Conservation (phyloP, 805 yeast species). For the Saccharomycopsis sp. region DNA sequence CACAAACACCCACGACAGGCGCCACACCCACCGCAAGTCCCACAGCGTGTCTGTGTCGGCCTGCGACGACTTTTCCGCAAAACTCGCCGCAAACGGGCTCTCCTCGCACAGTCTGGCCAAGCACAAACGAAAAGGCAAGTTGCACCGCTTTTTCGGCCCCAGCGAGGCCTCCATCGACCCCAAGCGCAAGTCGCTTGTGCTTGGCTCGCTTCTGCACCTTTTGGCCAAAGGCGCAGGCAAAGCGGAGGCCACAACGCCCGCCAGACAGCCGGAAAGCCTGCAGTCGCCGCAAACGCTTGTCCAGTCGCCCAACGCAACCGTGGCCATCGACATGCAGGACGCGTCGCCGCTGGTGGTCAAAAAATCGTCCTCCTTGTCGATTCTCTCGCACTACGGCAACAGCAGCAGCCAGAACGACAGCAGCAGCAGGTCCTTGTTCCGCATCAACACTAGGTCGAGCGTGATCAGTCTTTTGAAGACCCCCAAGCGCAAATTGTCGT, state of each 20-base stretch:
- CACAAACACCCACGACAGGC: not conserved
- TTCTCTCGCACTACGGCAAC: constrained; percentile 6
- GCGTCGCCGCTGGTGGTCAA: constrained; percentile 6
- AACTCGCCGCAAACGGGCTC: no score
- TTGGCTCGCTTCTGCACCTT: no score
- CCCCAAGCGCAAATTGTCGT: constrained; percentile 11
- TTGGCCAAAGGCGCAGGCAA: not conserved
- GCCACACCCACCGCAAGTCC: constrained; percentile 11
- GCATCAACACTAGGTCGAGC: constrained; percentile 12
- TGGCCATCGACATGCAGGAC: not conserved
- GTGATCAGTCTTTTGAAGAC: constrained; percentile 12
- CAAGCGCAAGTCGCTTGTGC: no score
- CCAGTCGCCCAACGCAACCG: constrained; percentile 2
- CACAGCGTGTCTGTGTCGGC: constrained; percentile 16
- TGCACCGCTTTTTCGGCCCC: not conserved
- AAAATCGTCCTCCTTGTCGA: constrained; percentile 4
- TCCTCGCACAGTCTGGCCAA: not conserved
- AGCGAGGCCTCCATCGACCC: not conserved
- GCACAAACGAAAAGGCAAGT: not conserved
- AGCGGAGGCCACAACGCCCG: not conserved
- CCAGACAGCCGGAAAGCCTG: not conserved
- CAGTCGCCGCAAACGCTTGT: not conserved
- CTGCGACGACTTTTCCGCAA: constrained; percentile 8
- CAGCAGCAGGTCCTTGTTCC: constrained; percentile 2
- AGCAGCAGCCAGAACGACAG: not conserved